Evolutionary conservation across 2,329 filamentous ascomycete species (phyloP).

Genomic region (Alternaria arborescens): DNA sequence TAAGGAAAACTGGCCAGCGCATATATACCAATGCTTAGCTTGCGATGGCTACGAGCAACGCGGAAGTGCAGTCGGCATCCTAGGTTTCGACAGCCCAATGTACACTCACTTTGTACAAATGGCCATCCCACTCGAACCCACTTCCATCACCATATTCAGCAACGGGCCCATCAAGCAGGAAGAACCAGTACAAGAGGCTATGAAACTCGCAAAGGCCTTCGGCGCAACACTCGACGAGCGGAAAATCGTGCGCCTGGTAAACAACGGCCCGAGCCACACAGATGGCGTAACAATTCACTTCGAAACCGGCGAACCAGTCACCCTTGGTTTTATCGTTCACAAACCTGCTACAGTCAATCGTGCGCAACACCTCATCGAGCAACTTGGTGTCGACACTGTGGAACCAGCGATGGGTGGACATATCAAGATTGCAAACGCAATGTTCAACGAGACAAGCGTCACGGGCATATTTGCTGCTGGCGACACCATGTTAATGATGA

Average conservation of each 20-base stretch:
- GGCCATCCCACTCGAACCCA: conserved; percentile 35
- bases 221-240: conserved; percentile 39
- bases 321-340: conserved; percentile 40
- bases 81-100: conserved; percentile 32
- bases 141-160: conserved; percentile 37
- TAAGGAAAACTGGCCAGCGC: conserved; percentile 60
- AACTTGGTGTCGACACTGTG: conserved; percentile 48
- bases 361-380: conserved; percentile 41
- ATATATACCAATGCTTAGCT: conserved; percentile 65
- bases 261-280: conserved; percentile 36
- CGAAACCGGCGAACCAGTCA: conserved; percentile 34
- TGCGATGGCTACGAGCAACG: conserved; percentile 69
- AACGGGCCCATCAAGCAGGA: conserved; percentile 29
- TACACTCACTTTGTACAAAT: conserved; percentile 37
- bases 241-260: conserved; percentile 33
- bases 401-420: conserved; percentile 53
- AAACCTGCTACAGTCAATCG: conserved; percentile 41
- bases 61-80: conserved; percentile 48
- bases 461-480: conserved; percentile 64
- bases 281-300: conserved; percentile 44
- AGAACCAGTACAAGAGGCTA: conserved; percentile 26
- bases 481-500: conserved; percentile 53
- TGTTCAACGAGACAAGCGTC: conserved; percentile 61
- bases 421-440: conserved; percentile 52
- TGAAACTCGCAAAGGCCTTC: conserved; percentile 29